These are phyloP conservation scores for Colletotrichum agaves DNA, from an alignment of 2,329 filamentous ascomycete genomes.

Conservation along the genomic window DNA sequence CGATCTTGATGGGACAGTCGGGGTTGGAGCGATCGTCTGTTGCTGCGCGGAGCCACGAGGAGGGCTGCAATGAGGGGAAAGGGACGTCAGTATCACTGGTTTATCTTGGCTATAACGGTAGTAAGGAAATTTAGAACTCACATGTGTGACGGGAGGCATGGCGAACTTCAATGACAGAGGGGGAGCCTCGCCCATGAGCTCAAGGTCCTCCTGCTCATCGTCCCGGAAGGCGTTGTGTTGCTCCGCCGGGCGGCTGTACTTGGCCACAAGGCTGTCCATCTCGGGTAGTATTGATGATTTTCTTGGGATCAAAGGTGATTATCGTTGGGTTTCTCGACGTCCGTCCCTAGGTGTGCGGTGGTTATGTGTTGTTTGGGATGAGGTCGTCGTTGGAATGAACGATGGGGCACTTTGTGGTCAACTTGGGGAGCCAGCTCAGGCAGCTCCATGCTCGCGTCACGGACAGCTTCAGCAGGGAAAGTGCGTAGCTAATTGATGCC, in stretches of 20 bases:
- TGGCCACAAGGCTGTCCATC: conserved; percentile 95
- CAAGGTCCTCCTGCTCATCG: conserved; percentile 77
- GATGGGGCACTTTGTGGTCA: conserved; percentile 39
- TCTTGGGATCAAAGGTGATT: neutral
- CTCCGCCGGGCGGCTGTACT: conserved; percentile 84
- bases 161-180: conserved; percentile 91
- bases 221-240: conserved; percentile 65
- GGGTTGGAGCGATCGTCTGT: conserved; percentile 98
- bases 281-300: conserved; percentile 36
- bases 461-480: conserved; percentile 39
- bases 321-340: conserved; percentile 18
- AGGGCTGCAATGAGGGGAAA: conserved; percentile 67
- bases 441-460: conserved; percentile 57
- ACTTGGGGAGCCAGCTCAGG: conserved; percentile 47
- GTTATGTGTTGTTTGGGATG: conserved; percentile 14
- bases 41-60: conserved; percentile 93
- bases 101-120: neutral
- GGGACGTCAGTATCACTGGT: conserved; percentile 25
- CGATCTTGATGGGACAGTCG: conserved; percentile 98
- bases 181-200: conserved; percentile 69
- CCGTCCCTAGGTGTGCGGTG: conserved; percentile 10
- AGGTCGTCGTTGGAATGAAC: conserved; percentile 35
- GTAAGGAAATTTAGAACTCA: conserved; percentile 55
- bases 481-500: conserved; percentile 38
- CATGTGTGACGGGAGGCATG: conserved; percentile 91